Evolutionary conservation across 768 basidiomycete genomes (phyloP).

Genomic region (Mycena latifolia): DNA sequence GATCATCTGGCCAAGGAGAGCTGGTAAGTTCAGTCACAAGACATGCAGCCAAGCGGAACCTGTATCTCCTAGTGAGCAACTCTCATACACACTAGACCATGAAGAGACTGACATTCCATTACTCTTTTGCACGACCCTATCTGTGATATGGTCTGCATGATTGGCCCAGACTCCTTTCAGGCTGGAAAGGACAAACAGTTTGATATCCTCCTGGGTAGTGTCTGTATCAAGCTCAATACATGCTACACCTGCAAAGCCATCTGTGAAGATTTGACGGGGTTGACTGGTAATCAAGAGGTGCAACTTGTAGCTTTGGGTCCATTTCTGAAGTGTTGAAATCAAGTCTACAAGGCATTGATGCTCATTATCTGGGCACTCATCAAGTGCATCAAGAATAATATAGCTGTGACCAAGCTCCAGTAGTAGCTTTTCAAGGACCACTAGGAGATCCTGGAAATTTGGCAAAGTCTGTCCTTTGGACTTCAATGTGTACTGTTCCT

Average conservation of each 20-base stretch:
- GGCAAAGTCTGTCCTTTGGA: slow-evolving; percentile 12
- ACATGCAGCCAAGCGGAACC: slow-evolving; percentile 17
- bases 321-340: neutral
- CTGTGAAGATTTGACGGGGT: neutral
- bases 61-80: neutral
- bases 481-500: neutral
- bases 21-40: slow-evolving; percentile 1
- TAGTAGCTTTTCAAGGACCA: neutral
- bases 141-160: neutral
- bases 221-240: neutral
- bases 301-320: neutral
- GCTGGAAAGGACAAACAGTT: neutral
- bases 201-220: neutral
- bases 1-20: neutral
- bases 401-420: neutral
- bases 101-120: slow-evolving; percentile 6
- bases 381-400: no score
- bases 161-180: neutral
- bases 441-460: neutral
- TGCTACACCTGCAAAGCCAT: neutral
- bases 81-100: neutral
- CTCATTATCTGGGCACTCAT: neutral
- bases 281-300: slow-evolving; percentile 17
- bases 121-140: neutral
- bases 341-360: neutral